Evolutionary conservation across 2,329 filamentous ascomycete genomes (phyloP).

Genomic region (Amauroascus verrucosus): DNA sequence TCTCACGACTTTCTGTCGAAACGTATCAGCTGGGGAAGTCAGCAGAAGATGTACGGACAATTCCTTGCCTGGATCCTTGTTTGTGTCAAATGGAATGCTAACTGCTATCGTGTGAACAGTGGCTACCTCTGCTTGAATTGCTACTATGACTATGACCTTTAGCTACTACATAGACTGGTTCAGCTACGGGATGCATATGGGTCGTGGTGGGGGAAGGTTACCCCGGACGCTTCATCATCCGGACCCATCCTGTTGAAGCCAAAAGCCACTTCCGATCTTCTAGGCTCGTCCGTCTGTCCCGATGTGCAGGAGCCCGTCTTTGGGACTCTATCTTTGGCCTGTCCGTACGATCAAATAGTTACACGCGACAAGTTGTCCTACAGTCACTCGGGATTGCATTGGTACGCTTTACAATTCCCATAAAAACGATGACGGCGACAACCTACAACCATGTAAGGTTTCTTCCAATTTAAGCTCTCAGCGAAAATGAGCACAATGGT

Average conservation of each 20-base stretch:
- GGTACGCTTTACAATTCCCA: not conserved
- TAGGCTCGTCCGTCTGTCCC: not conserved
- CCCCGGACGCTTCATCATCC: conserved; percentile 1
- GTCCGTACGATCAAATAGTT: not conserved
- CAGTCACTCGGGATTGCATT: not conserved
- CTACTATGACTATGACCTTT: too few species aligned
- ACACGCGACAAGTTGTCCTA: not conserved
- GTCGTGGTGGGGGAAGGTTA: not conserved
- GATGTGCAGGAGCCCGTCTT: too few species aligned
- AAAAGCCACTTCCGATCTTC: not conserved
- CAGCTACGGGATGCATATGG: too few species aligned
- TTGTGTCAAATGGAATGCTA: not conserved
- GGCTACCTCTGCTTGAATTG: too few species aligned
- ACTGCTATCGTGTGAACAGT: too few species aligned
- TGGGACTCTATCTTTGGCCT: too few species aligned
- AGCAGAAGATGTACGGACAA: not conserved
- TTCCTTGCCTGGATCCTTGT: not conserved
- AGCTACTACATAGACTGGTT: too few species aligned
- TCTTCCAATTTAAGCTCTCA: too few species aligned
- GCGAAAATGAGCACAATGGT: too few species aligned
- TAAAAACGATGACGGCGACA: too few species aligned
- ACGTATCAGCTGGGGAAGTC: conserved; percentile 5
- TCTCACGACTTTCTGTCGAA: not conserved
- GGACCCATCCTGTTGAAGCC: not conserved
- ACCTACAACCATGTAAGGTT: too few species aligned